Evolutionary conservation across 495 filamentous ascomycete genomes (phyloP).

Genomic region (Chaetomium tenue): DNA sequence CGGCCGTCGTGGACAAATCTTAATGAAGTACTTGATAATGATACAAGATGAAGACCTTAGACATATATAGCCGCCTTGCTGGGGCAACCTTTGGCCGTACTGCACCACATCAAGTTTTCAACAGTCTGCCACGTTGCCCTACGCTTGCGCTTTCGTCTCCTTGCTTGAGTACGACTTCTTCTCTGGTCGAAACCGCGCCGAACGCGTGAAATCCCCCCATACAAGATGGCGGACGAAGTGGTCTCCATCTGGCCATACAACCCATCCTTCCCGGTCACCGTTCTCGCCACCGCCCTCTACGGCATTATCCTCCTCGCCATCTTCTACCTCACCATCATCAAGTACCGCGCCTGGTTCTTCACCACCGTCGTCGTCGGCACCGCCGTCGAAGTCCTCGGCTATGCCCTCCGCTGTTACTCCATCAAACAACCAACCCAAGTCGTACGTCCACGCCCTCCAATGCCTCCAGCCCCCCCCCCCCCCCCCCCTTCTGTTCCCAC

Average conservation of each 20-base stretch:
- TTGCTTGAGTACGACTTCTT: background rate
- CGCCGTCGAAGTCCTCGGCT: conserved; percentile 47
- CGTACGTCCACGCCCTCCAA: conserved; percentile 24
- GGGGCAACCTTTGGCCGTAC: too few species aligned
- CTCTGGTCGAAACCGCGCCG: background rate
- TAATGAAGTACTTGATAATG: background rate
- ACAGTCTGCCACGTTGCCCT: too few species aligned
- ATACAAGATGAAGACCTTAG: background rate
- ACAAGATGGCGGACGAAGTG: conserved; percentile 2
- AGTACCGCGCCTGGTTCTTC: conserved; percentile 37
- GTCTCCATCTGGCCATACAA: conserved; percentile 31
- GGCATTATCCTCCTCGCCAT: conserved; percentile 27
- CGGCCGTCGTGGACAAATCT: background rate
- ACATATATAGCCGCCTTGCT: background rate
- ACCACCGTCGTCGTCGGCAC: conserved; percentile 33
- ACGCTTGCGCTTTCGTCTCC: too few species aligned
- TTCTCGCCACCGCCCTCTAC: conserved; percentile 34
- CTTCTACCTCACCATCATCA: conserved; percentile 34
- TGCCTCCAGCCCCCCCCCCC: conserved; percentile 24
- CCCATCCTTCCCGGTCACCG: conserved; percentile 34
- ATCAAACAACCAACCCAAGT: conserved; percentile 12
- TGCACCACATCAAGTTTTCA: too few species aligned
- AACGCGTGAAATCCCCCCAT: too few species aligned
- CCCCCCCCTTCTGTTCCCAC: conserved; percentile 17
- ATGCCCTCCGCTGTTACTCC: conserved; percentile 44